Evolutionary conservation across 805 yeast genomes (phyloP).

Genomic region (Komagataella mondaviorum): DNA sequence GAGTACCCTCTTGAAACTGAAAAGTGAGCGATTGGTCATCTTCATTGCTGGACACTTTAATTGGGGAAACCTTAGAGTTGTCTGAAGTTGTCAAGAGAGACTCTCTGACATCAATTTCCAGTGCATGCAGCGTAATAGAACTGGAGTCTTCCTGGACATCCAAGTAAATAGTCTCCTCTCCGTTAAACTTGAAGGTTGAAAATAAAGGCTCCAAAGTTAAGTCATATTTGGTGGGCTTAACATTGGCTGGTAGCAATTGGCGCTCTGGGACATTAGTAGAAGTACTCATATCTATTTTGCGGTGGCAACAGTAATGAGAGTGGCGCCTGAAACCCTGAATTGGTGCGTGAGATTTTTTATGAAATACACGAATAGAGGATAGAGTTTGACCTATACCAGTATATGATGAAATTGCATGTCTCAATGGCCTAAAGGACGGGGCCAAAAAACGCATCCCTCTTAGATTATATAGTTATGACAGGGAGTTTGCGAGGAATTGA

Average conservation of each 20-base stretch:
- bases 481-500: background rate
- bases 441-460: background rate
- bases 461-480: background rate
- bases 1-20: constrained; percentile 19
- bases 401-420: background rate
- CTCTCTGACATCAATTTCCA: constrained; percentile 49
- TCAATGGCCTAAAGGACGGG: background rate
- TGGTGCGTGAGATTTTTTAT: background rate
- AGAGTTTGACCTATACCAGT: background rate
- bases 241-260: constrained; percentile 46
- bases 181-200: constrained; percentile 43
- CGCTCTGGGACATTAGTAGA: background rate
- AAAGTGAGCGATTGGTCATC: constrained; percentile 28
- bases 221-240: constrained; percentile 60
- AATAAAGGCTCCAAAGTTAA: constrained; percentile 51
- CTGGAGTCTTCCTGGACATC: constrained; percentile 33
- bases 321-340: background rate
- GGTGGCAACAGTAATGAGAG: background rate
- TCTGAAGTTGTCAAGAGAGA: constrained; percentile 21
- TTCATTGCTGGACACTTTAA: constrained; percentile 9
- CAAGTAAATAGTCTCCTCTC: constrained; percentile 40
- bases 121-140: constrained; percentile 39
- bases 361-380: background rate
- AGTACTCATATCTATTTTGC: background rate
- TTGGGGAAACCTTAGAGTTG: constrained; percentile 8